These are phyloP conservation scores for Xylaria arbuscula DNA, from an alignment of 2,329 filamentous ascomycete species.

Conservation along the genomic window DNA sequence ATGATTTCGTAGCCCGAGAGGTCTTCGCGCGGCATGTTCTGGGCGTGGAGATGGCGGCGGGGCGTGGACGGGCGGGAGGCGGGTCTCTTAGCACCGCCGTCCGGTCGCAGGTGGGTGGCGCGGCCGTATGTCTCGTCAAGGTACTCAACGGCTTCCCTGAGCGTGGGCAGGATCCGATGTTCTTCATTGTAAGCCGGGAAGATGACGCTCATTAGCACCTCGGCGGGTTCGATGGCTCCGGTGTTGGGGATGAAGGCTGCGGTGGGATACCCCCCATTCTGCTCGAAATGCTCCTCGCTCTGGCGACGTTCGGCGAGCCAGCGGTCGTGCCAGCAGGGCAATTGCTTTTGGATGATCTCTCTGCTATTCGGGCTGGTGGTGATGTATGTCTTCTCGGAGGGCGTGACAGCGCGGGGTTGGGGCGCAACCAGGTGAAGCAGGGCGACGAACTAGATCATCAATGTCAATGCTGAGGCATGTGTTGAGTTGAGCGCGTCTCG, in stretches of 20 bases:
- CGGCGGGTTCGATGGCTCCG: conserved; percentile 75
- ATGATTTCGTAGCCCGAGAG: conserved; percentile 87
- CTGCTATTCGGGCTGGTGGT: conserved; percentile 76
- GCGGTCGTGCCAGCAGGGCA: conserved; percentile 90
- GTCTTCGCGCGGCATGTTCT: conserved; percentile 53
- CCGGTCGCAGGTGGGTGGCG: conserved; percentile 42
- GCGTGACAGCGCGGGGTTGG: conserved; percentile 76
- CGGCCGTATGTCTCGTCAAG: conserved; percentile 81
- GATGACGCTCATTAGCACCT: conserved; percentile 90
- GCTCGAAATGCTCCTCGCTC: conserved; percentile 57
- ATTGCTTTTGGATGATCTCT: conserved; percentile 61
- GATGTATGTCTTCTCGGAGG: conserved; percentile 86
- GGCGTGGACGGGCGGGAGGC: conserved; percentile 49
- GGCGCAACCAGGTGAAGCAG: conserved; percentile 82
- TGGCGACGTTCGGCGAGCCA: conserved; percentile 72
- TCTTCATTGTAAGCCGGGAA: conserved; percentile 97
- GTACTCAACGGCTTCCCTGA: conserved; percentile 90
- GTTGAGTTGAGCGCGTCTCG: conserved; percentile 24
- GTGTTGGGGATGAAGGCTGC: conserved; percentile 58
- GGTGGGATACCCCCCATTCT: conserved; percentile 48
- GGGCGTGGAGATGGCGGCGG: conserved; percentile 51
- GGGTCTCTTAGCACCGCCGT: conserved; percentile 47
- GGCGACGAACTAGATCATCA: conserved; percentile 67
- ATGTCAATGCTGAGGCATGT: conserved; percentile 27
- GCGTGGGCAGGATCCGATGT: conserved; percentile 81